Percentiles rank a stretch among this genome's conserved stretches.
Conservation (phyloP, 148 eudicot genomes). For the Selenicereus undatus region DNA sequence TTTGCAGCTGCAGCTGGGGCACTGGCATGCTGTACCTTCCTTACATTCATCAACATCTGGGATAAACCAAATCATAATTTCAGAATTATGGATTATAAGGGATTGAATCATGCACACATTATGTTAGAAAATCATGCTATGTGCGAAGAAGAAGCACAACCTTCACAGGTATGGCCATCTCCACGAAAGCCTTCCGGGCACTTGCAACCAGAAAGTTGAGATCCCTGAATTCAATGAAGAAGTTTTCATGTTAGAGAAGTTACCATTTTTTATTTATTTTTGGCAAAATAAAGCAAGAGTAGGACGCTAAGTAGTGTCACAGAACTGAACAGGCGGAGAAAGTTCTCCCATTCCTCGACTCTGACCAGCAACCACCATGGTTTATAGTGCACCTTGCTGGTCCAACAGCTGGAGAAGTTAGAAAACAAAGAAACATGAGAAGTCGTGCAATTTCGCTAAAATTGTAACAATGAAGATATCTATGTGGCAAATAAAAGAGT, state of each 20-base stretch:
- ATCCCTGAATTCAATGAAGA: constrained; percentile 34
- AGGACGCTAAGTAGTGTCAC: constrained; percentile 25
- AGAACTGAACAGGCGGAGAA: constrained; percentile 87
- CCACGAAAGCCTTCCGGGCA: constrained; percentile 85
- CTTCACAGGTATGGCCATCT: constrained; percentile 82
- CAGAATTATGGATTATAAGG: neutral
- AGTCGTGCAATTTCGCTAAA: too few species aligned
- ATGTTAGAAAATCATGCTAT: neutral
- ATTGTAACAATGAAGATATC: too few species aligned
- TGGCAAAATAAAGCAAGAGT: neutral
- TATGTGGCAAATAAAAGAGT: too few species aligned
- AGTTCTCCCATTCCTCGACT: constrained; percentile 39
- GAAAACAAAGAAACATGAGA: neutral
- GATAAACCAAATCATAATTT: neutral
- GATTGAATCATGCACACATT: neutral
- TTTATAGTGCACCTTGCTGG: constrained; percentile 74
- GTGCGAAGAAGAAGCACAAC: constrained; percentile 26
- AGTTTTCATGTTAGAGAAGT: neutral
- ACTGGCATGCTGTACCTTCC: constrained; percentile 59
- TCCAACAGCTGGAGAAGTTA: constrained; percentile 60
- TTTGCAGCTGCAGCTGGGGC: constrained; percentile 76
- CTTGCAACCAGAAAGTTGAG: constrained; percentile 52
- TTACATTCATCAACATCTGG: constrained; percentile 84
- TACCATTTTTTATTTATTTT: too few species aligned
- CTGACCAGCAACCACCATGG: constrained; percentile 92